Percentiles rank a stretch among this genome's conserved stretches.
These are phyloP conservation scores for Linum lewisii DNA, from an alignment of 345 rosid genomes.

Conservation along the genomic window DNA sequence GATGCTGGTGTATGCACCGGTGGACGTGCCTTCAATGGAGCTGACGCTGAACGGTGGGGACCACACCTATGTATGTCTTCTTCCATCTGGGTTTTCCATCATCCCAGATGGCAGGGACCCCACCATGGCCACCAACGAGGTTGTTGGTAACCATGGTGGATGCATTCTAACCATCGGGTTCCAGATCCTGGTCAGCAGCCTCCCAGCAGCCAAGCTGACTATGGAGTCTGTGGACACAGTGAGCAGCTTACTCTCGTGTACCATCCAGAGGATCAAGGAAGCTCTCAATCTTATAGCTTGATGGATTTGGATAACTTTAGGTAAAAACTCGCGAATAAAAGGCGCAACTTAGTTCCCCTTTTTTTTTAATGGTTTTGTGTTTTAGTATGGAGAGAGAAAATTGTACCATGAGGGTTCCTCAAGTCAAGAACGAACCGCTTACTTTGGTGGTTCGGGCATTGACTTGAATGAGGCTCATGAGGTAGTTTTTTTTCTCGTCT, in stretches of 20 bases:
- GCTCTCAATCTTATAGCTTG: conserved; percentile 20
- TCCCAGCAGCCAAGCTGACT: conserved; percentile 36
- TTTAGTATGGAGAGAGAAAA: background rate
- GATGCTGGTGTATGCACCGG: conserved; percentile 52
- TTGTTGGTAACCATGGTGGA: conserved; percentile 20
- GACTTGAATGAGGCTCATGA: no score
- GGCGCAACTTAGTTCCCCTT: no score
- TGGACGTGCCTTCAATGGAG: conserved; percentile 34
- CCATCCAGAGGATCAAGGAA: conserved; percentile 48
- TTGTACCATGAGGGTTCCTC: conserved; percentile 5
- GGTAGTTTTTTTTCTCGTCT: no score
- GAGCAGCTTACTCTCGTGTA: conserved; percentile 49
- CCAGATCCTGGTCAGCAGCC: conserved; percentile 45
- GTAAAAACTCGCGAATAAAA: no score
- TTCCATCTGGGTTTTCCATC: conserved; percentile 60
- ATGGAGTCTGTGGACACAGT: conserved; percentile 50
- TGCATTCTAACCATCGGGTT: conserved; percentile 48
- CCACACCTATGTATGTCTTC: conserved; percentile 28
- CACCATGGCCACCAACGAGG: conserved; percentile 4
- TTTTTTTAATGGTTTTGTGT: conserved; percentile 2
- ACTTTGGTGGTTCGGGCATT: conserved; percentile 35
- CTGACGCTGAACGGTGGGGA: conserved; percentile 43
- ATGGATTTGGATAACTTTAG: conserved; percentile 1
- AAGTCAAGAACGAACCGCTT: conserved; percentile 44
- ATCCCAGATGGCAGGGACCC: conserved; percentile 28